phyloP scores from a whole-genome alignment of 306 rosid species.

The Inga laurina region DNA sequence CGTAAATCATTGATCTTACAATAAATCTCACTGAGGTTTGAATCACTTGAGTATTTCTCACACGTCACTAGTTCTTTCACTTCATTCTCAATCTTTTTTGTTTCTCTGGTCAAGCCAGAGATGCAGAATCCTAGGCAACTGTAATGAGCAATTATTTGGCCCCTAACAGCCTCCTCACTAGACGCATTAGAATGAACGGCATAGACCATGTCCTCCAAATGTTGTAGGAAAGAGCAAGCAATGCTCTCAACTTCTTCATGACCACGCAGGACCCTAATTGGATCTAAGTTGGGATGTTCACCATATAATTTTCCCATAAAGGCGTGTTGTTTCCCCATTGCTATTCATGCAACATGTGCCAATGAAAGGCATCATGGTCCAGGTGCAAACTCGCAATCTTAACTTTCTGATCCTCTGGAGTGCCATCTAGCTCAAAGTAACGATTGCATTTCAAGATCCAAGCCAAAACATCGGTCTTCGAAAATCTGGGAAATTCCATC shows the following conservation, averaged over 20 bases:
- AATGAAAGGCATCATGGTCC: no score
- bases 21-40: slow-evolving; percentile 39
- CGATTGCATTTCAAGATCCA: no score
- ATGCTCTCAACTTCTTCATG: slow-evolving; percentile 45
- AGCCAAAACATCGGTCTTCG: no score
- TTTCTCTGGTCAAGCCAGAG: slow-evolving; percentile 54
- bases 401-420: no score
- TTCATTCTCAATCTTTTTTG: slow-evolving; percentile 52
- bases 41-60: slow-evolving; percentile 57
- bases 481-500: no score
- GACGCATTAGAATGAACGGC: slow-evolving; percentile 29
- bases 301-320: not conserved
- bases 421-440: no score
- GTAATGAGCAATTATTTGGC: slow-evolving; percentile 54
- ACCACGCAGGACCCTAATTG: slow-evolving; percentile 30
- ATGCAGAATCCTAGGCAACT: slow-evolving; percentile 70
- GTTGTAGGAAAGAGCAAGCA: slow-evolving; percentile 50
- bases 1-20: slow-evolving; percentile 31
- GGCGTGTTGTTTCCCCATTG: no score
- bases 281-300: slow-evolving; percentile 33
- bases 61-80: slow-evolving; percentile 54
- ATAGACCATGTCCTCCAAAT: slow-evolving; percentile 47
- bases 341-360: no score
- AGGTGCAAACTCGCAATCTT: no score
- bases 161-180: slow-evolving; percentile 47